These are phyloP conservation scores for Pyrus pyrifolia DNA, from an alignment of 306 rosid species.

Conservation along the genomic window DNA sequence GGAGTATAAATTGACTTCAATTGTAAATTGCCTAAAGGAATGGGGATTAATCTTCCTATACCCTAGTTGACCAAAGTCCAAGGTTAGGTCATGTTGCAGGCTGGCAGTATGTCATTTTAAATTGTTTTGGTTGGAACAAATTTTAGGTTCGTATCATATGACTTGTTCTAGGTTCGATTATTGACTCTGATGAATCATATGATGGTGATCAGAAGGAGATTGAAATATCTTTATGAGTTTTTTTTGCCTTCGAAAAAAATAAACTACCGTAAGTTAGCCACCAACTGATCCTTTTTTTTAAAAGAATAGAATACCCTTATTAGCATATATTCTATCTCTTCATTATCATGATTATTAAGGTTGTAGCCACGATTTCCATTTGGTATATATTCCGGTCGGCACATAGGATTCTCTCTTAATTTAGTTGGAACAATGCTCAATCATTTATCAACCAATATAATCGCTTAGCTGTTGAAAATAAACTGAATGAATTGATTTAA, in stretches of 20 bases:
- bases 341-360: neutral
- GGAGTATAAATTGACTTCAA: too few species aligned
- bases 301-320: neutral
- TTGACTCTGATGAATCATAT: accelerated
- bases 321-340: neutral
- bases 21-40: too few species aligned
- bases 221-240: too few species aligned
- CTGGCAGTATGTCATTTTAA: neutral
- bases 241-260: too few species aligned
- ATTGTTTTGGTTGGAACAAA: neutral
- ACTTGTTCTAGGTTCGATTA: too few species aligned
- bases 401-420: neutral
- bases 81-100: neutral
- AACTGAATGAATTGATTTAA: neutral
- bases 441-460: neutral
- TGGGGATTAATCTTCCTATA: too few species aligned
- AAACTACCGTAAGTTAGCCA: too few species aligned
- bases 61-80: neutral
- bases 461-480: neutral
- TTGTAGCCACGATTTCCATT: neutral
- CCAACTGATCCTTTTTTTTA: too few species aligned
- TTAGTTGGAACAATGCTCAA: neutral
- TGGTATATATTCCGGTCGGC: neutral
- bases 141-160: too few species aligned
- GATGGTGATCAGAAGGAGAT: too few species aligned